Base-by-base conservation (phyloP, 2,329 filamentous ascomycete genomes). In the Sporothrix phasma region DNA sequence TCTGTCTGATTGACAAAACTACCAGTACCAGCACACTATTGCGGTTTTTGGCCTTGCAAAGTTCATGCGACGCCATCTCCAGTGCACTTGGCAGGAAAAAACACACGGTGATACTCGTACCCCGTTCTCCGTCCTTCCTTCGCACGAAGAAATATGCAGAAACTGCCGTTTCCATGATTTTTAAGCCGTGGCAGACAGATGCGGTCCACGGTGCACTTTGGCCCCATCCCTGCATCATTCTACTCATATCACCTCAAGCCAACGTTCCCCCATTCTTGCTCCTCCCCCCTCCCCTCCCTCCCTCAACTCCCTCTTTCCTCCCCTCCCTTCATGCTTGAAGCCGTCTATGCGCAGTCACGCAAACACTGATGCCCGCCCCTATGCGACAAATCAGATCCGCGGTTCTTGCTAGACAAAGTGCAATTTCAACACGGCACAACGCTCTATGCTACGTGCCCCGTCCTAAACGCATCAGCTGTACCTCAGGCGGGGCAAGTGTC, bases 311-410 rank as follows among this genome's bases (percentile, higher is more conserved):
- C 34, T 17, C 37, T 26, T 19, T 7, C 13, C 19, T 13, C 29
- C 4, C n/a, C 13, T 13, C 53, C 54, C 54, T 58, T 58, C 54
- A 43, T 58, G 54, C 54, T 34, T 58, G 53, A 41, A 58, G 53
- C 15, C 53, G 37, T 17, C 53, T 34, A 58, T 39, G 22, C 11
- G 11, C 31, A 13, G 51, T 15, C 15, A 41, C 54, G 24, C 34
- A 13, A 11, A 17, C 39, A 37, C 10, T 54, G 22, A 11, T 7
- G 22, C 37, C n/a, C n/a, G 34, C 13, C 22, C 34, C 34, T n/a
- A 22, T 29, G 22, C 22, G 13, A 43, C n/a, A 5, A 5, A 29
- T 11, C 5, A 58, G 37, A 43, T 58, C 37, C 54, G 43, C n/a
- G 34, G 22, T 41, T 53, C n/a, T 19, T 7, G 54, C 37, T 11